Conservation (phyloP, 2,329 filamentous ascomycete species). For the Arthrobotrys megalospora region DNA sequence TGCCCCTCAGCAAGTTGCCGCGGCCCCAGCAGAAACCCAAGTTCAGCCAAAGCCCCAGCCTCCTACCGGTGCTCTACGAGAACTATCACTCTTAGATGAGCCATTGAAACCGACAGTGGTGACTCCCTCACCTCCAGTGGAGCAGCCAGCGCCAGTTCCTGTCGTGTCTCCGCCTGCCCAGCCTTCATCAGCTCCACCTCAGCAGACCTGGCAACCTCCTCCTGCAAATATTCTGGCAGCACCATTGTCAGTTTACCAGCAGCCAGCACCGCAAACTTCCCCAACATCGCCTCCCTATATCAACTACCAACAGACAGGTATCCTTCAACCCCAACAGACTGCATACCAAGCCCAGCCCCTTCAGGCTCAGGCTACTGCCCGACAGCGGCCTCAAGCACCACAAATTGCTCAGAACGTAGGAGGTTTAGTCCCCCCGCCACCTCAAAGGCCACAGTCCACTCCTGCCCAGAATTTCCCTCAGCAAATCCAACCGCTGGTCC, state of each 20-base stretch:
- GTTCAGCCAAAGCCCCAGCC: constrained; percentile 69
- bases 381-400: constrained; percentile 81
- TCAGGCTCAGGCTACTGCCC: constrained; percentile 70
- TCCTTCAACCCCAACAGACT: constrained; percentile 68
- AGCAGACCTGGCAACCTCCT: constrained; percentile 65
- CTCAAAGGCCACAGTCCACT: constrained; percentile 87
- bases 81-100: constrained; percentile 76
- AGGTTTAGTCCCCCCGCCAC: constrained; percentile 80
- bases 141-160: constrained; percentile 69
- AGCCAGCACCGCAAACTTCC: constrained; percentile 65
- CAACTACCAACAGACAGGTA: constrained; percentile 70
- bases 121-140: constrained; percentile 64
- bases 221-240: constrained; percentile 65
- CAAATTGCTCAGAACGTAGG: constrained; percentile 74
- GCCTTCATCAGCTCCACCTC: constrained; percentile 68
- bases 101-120: constrained; percentile 73
- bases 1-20: constrained; percentile 65
- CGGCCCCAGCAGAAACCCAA: constrained; percentile 66
- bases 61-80: constrained; percentile 79
- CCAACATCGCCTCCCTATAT: constrained; percentile 67
- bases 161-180: constrained; percentile 72
- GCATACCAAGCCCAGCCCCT: constrained; percentile 68
- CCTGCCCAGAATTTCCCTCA: constrained; percentile 74
- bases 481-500: constrained; percentile 67
- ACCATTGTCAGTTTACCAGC: constrained; percentile 63